phyloP scores from a whole-genome alignment of 306 rosid genomes.

The Castanea mollissima region DNA sequence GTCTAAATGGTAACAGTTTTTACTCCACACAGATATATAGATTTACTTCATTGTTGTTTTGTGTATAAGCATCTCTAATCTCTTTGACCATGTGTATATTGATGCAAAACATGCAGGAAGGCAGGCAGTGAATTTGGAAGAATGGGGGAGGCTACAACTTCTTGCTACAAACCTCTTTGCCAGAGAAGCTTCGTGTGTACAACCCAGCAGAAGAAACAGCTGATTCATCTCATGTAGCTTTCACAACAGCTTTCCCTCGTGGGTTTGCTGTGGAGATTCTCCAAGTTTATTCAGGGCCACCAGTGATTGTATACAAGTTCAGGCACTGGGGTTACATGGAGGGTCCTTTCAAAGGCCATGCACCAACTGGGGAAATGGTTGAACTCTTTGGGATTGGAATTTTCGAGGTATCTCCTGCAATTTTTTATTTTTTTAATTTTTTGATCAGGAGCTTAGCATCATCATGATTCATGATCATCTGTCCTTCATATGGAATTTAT shows the following conservation, averaged over 20 bases:
- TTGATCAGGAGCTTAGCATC: neutral
- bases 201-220: constrained; percentile 50
- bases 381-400: constrained; percentile 48
- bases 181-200: constrained; percentile 45
- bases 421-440: neutral
- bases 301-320: constrained; percentile 56
- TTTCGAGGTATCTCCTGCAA: constrained; percentile 37
- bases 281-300: constrained; percentile 60
- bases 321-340: constrained; percentile 84
- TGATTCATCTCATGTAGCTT: constrained; percentile 44
- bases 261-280: constrained; percentile 67
- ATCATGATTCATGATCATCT: neutral
- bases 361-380: constrained; percentile 51
- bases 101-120: constrained; percentile 37
- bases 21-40: neutral
- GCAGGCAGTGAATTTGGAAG: constrained; percentile 34
- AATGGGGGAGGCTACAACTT: constrained; percentile 66
- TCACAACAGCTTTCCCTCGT: constrained; percentile 58
- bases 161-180: constrained; percentile 50
- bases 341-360: constrained; percentile 69
- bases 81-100: neutral
- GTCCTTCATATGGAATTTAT: neutral
- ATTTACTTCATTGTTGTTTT: neutral
- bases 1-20: constrained; percentile 48
- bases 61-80: neutral